Evolutionary conservation across 495 filamentous ascomycete genomes (phyloP).

Genomic region (Xylaria scruposa): DNA sequence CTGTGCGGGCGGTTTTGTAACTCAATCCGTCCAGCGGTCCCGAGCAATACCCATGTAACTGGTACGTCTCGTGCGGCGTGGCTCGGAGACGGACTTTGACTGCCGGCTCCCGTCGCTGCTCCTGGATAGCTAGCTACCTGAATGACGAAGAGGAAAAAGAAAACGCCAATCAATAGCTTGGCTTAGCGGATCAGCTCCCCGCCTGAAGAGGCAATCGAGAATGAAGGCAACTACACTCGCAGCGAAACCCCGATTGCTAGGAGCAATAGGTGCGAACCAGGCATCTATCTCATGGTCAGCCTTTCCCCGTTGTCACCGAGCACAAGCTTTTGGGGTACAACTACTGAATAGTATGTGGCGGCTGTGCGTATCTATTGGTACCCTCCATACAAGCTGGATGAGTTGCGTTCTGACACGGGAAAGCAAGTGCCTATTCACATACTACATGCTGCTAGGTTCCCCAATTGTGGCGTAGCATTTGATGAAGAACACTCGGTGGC

Average conservation of each 20-base stretch:
- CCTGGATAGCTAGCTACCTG: not conserved
- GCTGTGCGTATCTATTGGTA: constrained; percentile 8
- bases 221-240: constrained; percentile 24
- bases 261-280: not conserved
- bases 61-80: constrained; percentile 7
- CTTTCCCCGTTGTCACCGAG: not conserved
- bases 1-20: not conserved
- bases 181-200: not conserved
- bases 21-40: not conserved
- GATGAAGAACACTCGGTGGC: not conserved
- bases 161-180: constrained; percentile 1
- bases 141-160: constrained; percentile 9
- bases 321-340: not conserved
- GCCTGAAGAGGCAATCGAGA: constrained; percentile 8
- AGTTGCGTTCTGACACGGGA: not conserved
- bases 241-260: constrained; percentile 16
- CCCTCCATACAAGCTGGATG: not conserved
- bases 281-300: constrained; percentile 12
- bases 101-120: constrained; percentile 20
- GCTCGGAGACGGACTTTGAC: constrained; percentile 17
- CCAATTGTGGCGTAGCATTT: constrained; percentile 11
- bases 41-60: constrained; percentile 7
- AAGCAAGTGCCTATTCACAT: not conserved
- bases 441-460: not conserved
- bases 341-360: not conserved